These are phyloP conservation scores for Starmerella stellata DNA, from an alignment of 805 yeast genomes.

Conservation along the genomic window DNA sequence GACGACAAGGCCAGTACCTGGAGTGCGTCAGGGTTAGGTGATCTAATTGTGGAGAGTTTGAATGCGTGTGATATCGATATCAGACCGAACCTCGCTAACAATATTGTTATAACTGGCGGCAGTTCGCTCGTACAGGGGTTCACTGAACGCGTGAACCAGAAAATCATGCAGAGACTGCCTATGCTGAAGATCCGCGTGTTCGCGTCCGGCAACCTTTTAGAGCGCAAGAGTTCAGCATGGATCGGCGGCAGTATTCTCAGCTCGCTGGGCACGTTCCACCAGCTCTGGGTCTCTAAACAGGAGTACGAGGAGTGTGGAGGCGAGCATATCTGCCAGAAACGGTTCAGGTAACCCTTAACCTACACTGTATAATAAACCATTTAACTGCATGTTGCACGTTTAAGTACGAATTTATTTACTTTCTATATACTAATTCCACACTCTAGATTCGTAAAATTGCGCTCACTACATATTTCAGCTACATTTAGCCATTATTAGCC, in stretches of 20 bases:
- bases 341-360: constrained; percentile 68
- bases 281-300: constrained; percentile 79
- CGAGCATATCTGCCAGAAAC: constrained; percentile 56
- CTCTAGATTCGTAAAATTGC: no score
- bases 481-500: no score
- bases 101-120: constrained; percentile 75
- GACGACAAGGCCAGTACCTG: constrained; percentile 5
- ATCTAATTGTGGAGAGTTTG: constrained; percentile 36
- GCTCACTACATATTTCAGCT: no score
- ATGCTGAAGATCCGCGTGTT: constrained; percentile 72
- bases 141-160: constrained; percentile 56
- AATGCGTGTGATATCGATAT: constrained; percentile 60
- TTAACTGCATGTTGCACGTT: no score
- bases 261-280: constrained; percentile 85
- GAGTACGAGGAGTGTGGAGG: constrained; percentile 82
- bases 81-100: constrained; percentile 72
- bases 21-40: constrained; percentile 31
- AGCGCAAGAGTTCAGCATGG: constrained; percentile 72
- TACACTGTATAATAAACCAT: no score
- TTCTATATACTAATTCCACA: no score
- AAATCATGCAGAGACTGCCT: constrained; percentile 52
- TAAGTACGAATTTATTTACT: no score
- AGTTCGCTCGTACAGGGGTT: constrained; percentile 64
- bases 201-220: constrained; percentile 53
- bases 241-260: constrained; percentile 81